Conservation (phyloP, 164 flowering plant species). For the Vitis riparia region DNA sequence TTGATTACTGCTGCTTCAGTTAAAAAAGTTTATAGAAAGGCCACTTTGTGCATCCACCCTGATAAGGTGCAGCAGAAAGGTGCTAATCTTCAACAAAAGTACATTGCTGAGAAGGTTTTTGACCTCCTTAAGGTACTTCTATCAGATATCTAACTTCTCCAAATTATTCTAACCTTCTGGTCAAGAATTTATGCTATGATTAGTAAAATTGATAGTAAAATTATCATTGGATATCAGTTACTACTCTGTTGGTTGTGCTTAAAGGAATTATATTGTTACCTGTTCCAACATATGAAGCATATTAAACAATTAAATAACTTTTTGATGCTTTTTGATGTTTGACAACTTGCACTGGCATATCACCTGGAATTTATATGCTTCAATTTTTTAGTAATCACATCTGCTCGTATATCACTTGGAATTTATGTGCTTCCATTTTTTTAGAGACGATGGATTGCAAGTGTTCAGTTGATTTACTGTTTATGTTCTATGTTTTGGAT, state of each 20-base stretch:
- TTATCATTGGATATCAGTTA: too few relatives aligned
- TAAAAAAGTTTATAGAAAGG: slow-evolving; percentile 14
- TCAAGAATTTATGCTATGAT: neutral
- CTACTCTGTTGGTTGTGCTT: neutral
- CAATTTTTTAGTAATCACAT: neutral
- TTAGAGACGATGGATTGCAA: neutral
- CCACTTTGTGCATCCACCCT: slow-evolving; percentile 13
- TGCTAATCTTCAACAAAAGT: slow-evolving; percentile 9
- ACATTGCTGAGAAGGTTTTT: slow-evolving; percentile 14
- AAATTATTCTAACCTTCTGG: slow-evolving; percentile 1
- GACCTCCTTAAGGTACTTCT: slow-evolving; percentile 11
- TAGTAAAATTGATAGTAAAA: neutral
- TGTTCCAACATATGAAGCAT: neutral
- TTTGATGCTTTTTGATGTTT: neutral
- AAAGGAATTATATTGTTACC: neutral
- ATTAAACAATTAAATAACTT: neutral
- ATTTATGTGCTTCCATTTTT: neutral
- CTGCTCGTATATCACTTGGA: too few relatives aligned
- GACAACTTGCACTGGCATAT: neutral
- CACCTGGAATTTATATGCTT: neutral
- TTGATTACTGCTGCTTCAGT: slow-evolving; percentile 8
- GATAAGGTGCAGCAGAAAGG: slow-evolving; percentile 18
- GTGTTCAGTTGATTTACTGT: too few relatives aligned
- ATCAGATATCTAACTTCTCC: too few relatives aligned
- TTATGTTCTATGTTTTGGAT: neutral